Base-by-base conservation (phyloP, 1,139 yeast species). In the Yamadazyma membranifaciens region DNA sequence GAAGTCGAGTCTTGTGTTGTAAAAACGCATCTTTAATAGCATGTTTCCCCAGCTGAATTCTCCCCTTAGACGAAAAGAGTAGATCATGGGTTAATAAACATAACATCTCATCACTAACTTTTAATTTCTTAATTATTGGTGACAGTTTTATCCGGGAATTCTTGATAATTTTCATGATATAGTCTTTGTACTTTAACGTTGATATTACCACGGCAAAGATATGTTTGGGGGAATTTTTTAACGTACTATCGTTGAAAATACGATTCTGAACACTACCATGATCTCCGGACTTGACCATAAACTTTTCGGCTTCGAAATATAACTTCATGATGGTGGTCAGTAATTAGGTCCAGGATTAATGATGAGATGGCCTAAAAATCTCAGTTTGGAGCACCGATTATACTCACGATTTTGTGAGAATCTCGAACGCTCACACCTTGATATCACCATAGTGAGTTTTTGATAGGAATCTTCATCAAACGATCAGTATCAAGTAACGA, bases 1-100 rank as follows among this genome's bases (percentile, higher is more conserved):
- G 81, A 36, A 92, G 65, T 50, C 98, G 67, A 0, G 95, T 83
- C 62, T 84, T 87, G 58, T 88, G 84, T 44, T 79, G 73, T 41
- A 92, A 66, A 12, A 92, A 73, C 6, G 88, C 86, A 38, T 87
- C 95, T 56, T 92, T 92, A 44, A 88, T 73, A 0, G 92, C 87
- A 46, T 86, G 91, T 53, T 89, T 89, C 6, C 95, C 95, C 73
- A 89, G 84, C 56, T 88, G 94, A 44, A 92, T 86, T 46, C 97
- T 67, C 9, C 95, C 95, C 25, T 80, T 73, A 46, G 81, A 75
- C 5, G 94, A 78, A 45, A 92, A 75, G 6, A 92, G 62, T 43
- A 89, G 66, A 63, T 92, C 98, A 57, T 92, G 95, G 1, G 84
- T 82, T 62, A 92, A 65, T 13, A 92, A 64, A 39, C 80, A 49